Conservation (phyloP, 2,329 filamentous ascomycete species). For the Tolypocladium pustulatum region DNA sequence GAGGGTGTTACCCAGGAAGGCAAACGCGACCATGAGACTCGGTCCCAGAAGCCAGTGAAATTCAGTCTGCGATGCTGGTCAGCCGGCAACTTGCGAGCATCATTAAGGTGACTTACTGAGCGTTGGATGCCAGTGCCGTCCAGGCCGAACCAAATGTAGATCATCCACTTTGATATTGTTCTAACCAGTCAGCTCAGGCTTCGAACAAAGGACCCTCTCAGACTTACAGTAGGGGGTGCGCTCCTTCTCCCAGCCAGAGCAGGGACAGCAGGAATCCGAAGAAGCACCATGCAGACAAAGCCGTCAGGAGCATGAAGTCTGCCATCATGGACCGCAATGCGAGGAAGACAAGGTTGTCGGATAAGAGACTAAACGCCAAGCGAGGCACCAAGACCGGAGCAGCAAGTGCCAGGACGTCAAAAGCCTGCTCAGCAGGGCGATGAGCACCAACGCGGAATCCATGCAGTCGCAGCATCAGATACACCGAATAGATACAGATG, state of each 20-base stretch:
- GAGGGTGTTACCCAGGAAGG: conserved; percentile 76
- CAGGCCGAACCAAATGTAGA: conserved; percentile 86
- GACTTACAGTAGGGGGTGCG: conserved; percentile 44
- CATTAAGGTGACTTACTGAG: conserved; percentile 28
- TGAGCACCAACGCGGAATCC: conserved; percentile 42
- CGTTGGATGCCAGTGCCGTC: conserved; percentile 57
- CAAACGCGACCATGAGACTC: conserved; percentile 70
- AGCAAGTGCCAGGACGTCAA: conserved; percentile 69
- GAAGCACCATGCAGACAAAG: conserved; percentile 74
- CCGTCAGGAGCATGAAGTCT: conserved; percentile 69
- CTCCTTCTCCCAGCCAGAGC: conserved; percentile 62
- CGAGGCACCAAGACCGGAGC: conserved; percentile 70
- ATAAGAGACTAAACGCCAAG: conserved; percentile 72
- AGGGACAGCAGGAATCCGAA: conserved; percentile 71
- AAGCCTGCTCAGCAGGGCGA: conserved; percentile 51
- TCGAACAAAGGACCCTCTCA: no score
- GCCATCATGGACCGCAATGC: conserved; percentile 76
- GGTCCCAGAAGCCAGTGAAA: conserved; percentile 76
- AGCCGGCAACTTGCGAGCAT: not conserved
- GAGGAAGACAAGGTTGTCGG: conserved; percentile 76
- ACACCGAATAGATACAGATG: conserved; percentile 57
- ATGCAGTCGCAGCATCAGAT: conserved; percentile 57
- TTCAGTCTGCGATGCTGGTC: conserved; percentile 35
- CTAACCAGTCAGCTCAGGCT: conserved; percentile 14
- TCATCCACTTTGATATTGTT: conserved; percentile 81